These are phyloP conservation scores for Amanita muscaria DNA, from an alignment of 768 basidiomycete genomes.

Conservation along the genomic window DNA sequence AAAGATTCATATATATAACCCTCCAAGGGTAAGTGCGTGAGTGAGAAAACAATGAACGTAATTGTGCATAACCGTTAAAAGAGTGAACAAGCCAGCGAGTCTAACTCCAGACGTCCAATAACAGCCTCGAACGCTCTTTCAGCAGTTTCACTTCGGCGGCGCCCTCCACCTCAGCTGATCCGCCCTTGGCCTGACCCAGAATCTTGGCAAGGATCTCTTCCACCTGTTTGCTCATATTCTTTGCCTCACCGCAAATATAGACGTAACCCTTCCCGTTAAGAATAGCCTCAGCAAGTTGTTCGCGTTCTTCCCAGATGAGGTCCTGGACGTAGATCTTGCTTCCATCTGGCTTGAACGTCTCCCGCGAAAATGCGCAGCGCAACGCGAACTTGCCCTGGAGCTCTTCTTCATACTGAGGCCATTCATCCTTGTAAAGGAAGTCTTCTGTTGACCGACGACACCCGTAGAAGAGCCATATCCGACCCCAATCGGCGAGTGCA, in stretches of 20 bases:
- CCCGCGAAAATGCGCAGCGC: conserved; percentile 86
- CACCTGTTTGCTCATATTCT: conserved; percentile 92
- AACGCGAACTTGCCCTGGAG: conserved; percentile 88
- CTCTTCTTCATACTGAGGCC: conserved; percentile 80
- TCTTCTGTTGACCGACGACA: conserved; percentile 86
- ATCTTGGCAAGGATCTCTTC: conserved; percentile 81
- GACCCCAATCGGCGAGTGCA: conserved; percentile 92
- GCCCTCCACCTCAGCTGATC: conserved; percentile 80
- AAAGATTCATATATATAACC: too few relatives aligned
- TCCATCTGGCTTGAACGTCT: conserved; percentile 83
- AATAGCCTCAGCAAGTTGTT: conserved; percentile 79
- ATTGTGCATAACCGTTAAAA: background rate
- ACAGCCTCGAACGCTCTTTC: conserved; percentile 85
- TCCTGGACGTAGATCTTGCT: conserved; percentile 99
- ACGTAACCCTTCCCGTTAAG: conserved; percentile 94
- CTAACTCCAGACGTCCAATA: conserved; percentile 88
- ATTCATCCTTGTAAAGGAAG: conserved; percentile 92
- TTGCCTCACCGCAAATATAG: conserved; percentile 96
- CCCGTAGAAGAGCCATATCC: conserved; percentile 91
- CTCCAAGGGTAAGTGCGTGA: background rate
- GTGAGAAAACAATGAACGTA: background rate
- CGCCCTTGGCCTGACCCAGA: conserved; percentile 91
- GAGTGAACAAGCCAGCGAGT: too few relatives aligned
- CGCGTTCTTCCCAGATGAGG: conserved; percentile 80
- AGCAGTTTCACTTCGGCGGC: conserved; percentile 86